Conservation (phyloP, 2,329 filamentous ascomycete species). For the Immersiporthe knoxdaviesiana region DNA sequence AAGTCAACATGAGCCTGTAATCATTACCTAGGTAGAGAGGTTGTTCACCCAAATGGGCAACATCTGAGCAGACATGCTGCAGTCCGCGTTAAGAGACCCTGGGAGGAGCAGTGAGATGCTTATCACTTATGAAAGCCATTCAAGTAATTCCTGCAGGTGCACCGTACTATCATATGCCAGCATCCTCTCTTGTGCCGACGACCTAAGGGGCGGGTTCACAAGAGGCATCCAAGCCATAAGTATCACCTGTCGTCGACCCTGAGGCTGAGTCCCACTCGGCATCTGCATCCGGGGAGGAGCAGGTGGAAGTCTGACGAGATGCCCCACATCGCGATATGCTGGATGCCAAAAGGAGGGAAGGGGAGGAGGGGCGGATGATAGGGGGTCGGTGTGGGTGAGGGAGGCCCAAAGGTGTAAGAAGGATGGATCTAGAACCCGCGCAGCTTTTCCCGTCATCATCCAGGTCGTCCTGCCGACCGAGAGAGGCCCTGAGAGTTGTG, state of each 20-base stretch:
- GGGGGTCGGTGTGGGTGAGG: neutral
- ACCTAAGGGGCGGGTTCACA: neutral
- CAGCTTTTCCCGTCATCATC: neutral
- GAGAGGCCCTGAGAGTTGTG: neutral
- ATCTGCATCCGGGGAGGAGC: neutral
- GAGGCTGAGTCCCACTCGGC: neutral
- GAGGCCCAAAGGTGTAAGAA: neutral
- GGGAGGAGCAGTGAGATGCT: too few relatives aligned
- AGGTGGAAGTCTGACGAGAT: neutral
- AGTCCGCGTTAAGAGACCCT: too few relatives aligned
- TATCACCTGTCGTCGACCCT: neutral
- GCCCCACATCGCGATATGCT: neutral
- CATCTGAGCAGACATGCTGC: too few relatives aligned
- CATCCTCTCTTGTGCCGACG: neutral
- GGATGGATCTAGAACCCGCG: neutral
- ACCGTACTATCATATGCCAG: neutral
- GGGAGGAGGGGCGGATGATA: too few relatives aligned
- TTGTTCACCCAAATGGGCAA: too few relatives aligned
- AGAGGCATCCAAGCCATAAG: neutral
- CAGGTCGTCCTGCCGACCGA: neutral
- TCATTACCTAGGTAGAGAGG: too few relatives aligned
- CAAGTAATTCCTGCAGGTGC: too few relatives aligned
- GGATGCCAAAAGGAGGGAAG: neutral
- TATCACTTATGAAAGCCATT: too few relatives aligned
- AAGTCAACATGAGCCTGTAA: too few relatives aligned